These are phyloP conservation scores for Rhizomucor pusillus DNA, from an alignment of 371 early-diverging fungal species.

Conservation along the genomic window DNA sequence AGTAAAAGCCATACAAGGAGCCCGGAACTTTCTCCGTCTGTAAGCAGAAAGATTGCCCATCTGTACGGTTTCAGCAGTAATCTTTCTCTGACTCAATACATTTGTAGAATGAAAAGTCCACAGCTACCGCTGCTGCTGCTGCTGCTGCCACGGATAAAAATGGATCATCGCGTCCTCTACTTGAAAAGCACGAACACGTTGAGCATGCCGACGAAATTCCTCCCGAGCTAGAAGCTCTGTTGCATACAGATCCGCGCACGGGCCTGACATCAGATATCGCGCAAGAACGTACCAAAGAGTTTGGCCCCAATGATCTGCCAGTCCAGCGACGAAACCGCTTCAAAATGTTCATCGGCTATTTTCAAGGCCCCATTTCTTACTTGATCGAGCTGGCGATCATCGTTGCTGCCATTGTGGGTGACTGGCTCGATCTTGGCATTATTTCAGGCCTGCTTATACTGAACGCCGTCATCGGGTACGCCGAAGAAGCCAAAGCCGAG, in stretches of 20 bases:
- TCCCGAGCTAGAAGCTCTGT: constrained; percentile 66
- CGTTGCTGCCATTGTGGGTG: constrained; percentile 67
- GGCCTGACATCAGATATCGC: constrained; percentile 60
- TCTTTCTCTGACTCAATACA: no score
- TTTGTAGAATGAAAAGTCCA: no score
- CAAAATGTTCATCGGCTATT: constrained; percentile 84
- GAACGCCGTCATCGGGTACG: constrained; percentile 89
- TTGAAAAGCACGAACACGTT: constrained; percentile 52
- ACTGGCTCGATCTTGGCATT: constrained; percentile 88
- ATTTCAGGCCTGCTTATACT: constrained; percentile 76
- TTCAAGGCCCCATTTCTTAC: constrained; percentile 87
- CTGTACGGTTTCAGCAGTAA: no score
- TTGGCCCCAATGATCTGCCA: constrained; percentile 70
- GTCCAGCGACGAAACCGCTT: constrained; percentile 80
- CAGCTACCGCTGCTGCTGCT: no score
- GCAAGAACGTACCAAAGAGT: constrained; percentile 53
- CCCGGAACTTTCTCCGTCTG: no score
- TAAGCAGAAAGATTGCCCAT: no score
- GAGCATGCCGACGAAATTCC: constrained; percentile 68
- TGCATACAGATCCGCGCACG: constrained; percentile 62
- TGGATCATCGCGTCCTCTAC: no score
- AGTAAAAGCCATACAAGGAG: no score
- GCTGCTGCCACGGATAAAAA: no score
- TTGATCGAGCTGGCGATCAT: constrained; percentile 82
- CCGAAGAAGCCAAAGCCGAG: constrained; percentile 89